Evolutionary conservation across 768 basidiomycete genomes (phyloP).

Genomic region (Sporobolomyces pararoseus): DNA sequence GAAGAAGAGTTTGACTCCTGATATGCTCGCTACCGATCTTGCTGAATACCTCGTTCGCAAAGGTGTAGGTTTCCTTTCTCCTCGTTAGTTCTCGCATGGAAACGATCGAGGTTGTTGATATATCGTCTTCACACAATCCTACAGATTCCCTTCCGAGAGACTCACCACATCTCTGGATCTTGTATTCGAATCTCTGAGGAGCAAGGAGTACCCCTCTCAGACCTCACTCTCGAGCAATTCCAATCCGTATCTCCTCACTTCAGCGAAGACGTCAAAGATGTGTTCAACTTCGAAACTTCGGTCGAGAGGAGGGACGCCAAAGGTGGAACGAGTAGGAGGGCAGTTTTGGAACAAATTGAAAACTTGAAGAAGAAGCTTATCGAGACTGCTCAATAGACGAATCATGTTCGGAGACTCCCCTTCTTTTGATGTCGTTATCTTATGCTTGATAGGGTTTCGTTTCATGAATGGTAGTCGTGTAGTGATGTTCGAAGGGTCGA

Average conservation of each 20-base stretch:
- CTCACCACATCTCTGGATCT: slow-evolving; percentile 94
- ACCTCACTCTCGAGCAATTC: slow-evolving; percentile 75
- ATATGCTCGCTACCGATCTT: slow-evolving; percentile 96
- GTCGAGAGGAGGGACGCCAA: slow-evolving; percentile 89
- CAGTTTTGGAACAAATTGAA: slow-evolving; percentile 78
- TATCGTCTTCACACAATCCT: background rate
- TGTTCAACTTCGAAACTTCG: slow-evolving; percentile 93
- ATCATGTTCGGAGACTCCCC: too few relatives aligned
- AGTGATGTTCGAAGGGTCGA: too few relatives aligned
- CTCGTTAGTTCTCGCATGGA: too few relatives aligned
- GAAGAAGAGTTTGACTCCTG: slow-evolving; percentile 85
- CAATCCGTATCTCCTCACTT: slow-evolving; percentile 71
- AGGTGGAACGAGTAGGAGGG: slow-evolving; percentile 80
- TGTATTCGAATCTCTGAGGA: slow-evolving; percentile 92
- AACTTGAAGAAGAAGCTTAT: slow-evolving; percentile 60
- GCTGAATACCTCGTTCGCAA: slow-evolving; percentile 98
- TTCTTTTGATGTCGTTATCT: too few relatives aligned
- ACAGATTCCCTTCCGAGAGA: slow-evolving; percentile 96
- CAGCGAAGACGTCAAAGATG: slow-evolving; percentile 68
- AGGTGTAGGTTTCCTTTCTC: slow-evolving; percentile 63
- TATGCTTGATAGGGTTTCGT: too few relatives aligned
- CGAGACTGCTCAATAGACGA: slow-evolving; percentile 20
- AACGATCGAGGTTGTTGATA: background rate
- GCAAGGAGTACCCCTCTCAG: slow-evolving; percentile 71
- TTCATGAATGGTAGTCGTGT: too few relatives aligned